Base-by-base conservation (phyloP, 805 yeast species). In the Debaryomyces hansenii region DNA sequence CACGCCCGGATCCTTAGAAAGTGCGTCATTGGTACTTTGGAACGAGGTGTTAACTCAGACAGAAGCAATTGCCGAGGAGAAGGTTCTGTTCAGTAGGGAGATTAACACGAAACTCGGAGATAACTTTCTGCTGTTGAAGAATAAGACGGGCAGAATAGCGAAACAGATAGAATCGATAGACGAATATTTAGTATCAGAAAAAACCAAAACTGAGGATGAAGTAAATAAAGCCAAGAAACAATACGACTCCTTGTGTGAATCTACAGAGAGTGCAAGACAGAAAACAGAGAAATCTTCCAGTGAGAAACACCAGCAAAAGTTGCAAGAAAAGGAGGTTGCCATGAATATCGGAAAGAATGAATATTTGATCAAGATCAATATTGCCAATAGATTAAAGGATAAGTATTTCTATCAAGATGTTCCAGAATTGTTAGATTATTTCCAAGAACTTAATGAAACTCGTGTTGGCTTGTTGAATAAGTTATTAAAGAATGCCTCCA, bases 1-100 rank as follows among this genome's bases (percentile, higher is more conserved):
- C 37, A 94, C 99, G 0, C 98, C 99, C 0, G 99, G 99, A 0
- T 90, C 97, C 0, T 72, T 92, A 41, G 98, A 94, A 61, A 78
- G 87, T 52, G 96, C 97, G 0, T 75, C 87, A 12, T 69, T 91
- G 51, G 96, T 88, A 10, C 80, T 96, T 1, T 92, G 99, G 99
- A 89, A 80, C 38, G 96, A 90, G 52, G 79, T 91, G 5, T 75
- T 92, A 48, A 77, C 86, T 3, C 94, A 89, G 59, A 88, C 96
- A 1, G 97, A 91, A 64, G 70, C 77, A 20, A 79, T 87, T 33
- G 85, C 96, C 32, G 79, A 75, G 44, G 95, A 87, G 55, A 83
- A 82, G 54, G 61, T 63, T 20, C 67, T 75, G 42, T 75, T 91
- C 40, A 77, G 87, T 10, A 68, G 69, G 33, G 90, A 87, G 43